Percentiles rank a stretch among this genome's conserved stretches.
Evolutionary conservation across 148 eudicot genomes (phyloP).

Genomic region (Oxyria digyna): DNA sequence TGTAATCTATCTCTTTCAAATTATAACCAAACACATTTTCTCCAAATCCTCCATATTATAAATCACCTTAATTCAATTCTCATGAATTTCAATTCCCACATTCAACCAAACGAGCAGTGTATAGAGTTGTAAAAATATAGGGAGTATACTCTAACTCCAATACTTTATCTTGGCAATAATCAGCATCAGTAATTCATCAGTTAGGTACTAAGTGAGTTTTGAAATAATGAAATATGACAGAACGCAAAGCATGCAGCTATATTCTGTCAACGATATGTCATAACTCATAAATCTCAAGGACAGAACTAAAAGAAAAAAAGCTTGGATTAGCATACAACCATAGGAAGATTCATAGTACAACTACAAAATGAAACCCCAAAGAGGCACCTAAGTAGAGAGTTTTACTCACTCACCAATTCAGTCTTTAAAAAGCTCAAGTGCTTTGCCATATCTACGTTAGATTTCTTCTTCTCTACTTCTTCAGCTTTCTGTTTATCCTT

Average conservation of each 20-base stretch:
- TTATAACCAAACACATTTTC: no score
- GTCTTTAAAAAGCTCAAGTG: conserved; percentile 53
- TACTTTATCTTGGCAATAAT: neutral
- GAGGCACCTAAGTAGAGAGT: neutral
- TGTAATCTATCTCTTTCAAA: no score
- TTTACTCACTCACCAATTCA: conserved; percentile 51
- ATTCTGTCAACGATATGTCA: neutral
- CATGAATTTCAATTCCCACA: no score
- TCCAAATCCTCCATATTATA: no score
- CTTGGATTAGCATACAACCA: neutral
- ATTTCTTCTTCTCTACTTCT: conserved; percentile 69
- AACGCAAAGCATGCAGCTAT: neutral
- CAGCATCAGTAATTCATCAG: neutral
- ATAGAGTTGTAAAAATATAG: neutral
- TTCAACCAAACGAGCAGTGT: no score
- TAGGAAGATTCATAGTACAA: neutral
- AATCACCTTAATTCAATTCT: no score
- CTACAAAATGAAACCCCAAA: neutral
- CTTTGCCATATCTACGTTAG: conserved; percentile 70
- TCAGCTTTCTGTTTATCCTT: conserved; percentile 64
- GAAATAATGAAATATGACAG: neutral
- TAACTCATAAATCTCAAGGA: neutral
- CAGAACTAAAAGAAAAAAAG: neutral
- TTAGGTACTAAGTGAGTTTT: neutral
- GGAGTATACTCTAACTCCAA: neutral